A percentile compares a stretch with the other conserved stretches of the same genome.
Conservation (phyloP, 2,329 filamentous ascomycete genomes). For the Leptodontidium sp. region DNA sequence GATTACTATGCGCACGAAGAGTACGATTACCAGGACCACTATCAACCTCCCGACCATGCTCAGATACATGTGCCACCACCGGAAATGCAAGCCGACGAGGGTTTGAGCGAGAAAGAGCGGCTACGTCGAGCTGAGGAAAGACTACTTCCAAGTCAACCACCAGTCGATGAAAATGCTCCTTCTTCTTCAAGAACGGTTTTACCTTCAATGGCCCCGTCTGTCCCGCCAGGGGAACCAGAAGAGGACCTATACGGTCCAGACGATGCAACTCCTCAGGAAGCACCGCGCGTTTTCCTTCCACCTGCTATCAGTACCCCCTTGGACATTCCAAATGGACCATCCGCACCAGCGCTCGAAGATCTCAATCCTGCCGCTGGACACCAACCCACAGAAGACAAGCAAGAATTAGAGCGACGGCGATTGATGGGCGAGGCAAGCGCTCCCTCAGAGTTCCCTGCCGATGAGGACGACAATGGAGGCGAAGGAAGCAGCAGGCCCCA, state of each 20-base stretch:
- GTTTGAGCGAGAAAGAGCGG: slow-evolving; percentile 82
- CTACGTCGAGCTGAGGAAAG: slow-evolving; percentile 79
- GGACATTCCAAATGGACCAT: slow-evolving; percentile 25
- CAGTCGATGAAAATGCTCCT: slow-evolving; percentile 54
- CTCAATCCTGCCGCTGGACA: slow-evolving; percentile 34
- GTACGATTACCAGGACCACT: slow-evolving; percentile 25
- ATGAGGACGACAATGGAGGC: slow-evolving; percentile 49
- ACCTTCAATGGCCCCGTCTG: slow-evolving; percentile 53
- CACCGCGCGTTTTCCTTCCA: slow-evolving; percentile 26
- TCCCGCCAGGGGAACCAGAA: slow-evolving; percentile 48
- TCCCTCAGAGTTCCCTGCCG: slow-evolving; percentile 60
- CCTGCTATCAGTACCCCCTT: slow-evolving; percentile 22
- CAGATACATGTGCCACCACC: slow-evolving; percentile 67
- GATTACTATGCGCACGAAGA: slow-evolving; percentile 31
- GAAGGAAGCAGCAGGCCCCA: slow-evolving; percentile 40
- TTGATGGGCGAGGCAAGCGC: slow-evolving; percentile 61
- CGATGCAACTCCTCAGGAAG: slow-evolving; percentile 46
- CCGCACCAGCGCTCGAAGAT: slow-evolving; percentile 39
- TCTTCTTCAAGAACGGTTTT: slow-evolving; percentile 50
- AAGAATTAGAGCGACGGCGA: slow-evolving; percentile 68
- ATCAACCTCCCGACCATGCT: slow-evolving; percentile 45
- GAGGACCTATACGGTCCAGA: slow-evolving; percentile 62
- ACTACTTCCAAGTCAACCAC: slow-evolving; percentile 82
- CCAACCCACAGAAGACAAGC: slow-evolving; percentile 69
- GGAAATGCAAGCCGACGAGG: slow-evolving; percentile 65